Evolutionary conservation across 164 flowering plant species (phyloP).

Genomic region (Aristolochia contorta): DNA sequence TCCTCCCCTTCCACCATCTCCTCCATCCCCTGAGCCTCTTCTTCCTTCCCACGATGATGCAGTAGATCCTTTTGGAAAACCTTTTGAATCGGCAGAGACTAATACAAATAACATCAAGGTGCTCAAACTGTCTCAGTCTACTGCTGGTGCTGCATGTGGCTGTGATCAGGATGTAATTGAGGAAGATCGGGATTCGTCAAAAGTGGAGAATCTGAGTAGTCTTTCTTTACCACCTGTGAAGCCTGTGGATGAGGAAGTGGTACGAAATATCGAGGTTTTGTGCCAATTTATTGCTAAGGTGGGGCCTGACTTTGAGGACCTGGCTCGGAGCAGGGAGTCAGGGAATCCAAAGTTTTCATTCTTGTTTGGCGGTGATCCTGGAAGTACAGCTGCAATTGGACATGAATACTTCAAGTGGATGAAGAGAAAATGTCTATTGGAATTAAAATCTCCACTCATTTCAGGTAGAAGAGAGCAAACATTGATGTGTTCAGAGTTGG

Average conservation of each 20-base stretch:
- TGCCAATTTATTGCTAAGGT: conserved; percentile 41
- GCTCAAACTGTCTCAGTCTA: background rate
- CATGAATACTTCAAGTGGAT: conserved; percentile 44
- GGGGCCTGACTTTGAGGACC: conserved; percentile 40
- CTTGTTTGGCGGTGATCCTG: conserved; percentile 51
- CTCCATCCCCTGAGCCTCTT: conserved; percentile 7
- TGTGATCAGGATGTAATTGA: conserved; percentile 11
- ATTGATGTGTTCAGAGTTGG: conserved; percentile 12
- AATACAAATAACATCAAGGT: conserved; percentile 7
- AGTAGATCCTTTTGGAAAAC: conserved; percentile 4
- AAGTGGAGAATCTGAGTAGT: conserved; percentile 5
- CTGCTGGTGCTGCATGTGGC: conserved; percentile 8
- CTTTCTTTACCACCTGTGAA: conserved; percentile 34
- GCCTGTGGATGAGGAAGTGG: conserved; percentile 28
- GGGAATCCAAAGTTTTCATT: conserved; percentile 40
- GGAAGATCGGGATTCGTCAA: conserved; percentile 8
- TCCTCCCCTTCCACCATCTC: conserved; percentile 24
- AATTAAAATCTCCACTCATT: conserved; percentile 6
- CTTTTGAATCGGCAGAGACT: conserved; percentile 5
- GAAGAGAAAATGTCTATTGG: conserved; percentile 29
- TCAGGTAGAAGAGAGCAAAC: conserved; percentile 9
- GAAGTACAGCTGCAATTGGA: conserved; percentile 46
- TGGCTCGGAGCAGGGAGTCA: conserved; percentile 25
- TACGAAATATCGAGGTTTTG: conserved; percentile 32
- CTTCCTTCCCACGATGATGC: conserved; percentile 7